Base-by-base conservation (phyloP, 1,139 yeast genomes). In the Sugiyamaella xylanicola region DNA sequence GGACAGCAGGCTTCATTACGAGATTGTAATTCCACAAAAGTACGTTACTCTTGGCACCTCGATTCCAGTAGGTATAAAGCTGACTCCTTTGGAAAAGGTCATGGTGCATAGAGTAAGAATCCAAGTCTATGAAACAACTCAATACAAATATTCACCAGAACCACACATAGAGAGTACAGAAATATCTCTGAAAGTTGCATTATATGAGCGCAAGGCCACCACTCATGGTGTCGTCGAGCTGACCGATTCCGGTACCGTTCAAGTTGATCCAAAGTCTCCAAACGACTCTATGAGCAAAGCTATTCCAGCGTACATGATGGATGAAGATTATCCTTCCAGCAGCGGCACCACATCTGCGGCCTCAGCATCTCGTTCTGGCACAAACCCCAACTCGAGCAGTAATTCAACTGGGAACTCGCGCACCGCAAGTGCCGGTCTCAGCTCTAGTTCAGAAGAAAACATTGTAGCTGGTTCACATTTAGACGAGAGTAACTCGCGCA, bases 1-100 rank as follows among this genome's bases (percentile, higher is more conserved):
- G 97, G 87, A 86, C 63, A 85, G 87, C 60, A 72, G 93, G 0
- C 74, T 91, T 44, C 87, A 85, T 58, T 91, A 91, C 70, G 88
- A 87, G 62, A 80, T 91, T 32, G 81, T 90, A 0, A 79, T 90
- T 55, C 95, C 95, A 0, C 80, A 81, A 59, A 88, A 89, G 64
- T 89, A 81, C 69, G 83, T 89, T 4, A 77, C 92, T 0, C 74
- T 90, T 51, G 92, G 92, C 1, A 78, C 85, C 7, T 84, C 83
- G 50, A 66, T 82, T 11, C 79, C 82, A 5, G 69, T 84, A 29
- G 84, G 84, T 62, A 79, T 91, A 61, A 87, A 86, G 67, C 75
- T 91, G 40, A 81, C 86, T 1, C 96, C 97, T 0, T 66, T 89
- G 58, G 83, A 82, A 2, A 82, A 84, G 60, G 80, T 91, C 2